Base-by-base conservation (phyloP, 768 basidiomycete genomes). In the Auricularia sp. region DNA sequence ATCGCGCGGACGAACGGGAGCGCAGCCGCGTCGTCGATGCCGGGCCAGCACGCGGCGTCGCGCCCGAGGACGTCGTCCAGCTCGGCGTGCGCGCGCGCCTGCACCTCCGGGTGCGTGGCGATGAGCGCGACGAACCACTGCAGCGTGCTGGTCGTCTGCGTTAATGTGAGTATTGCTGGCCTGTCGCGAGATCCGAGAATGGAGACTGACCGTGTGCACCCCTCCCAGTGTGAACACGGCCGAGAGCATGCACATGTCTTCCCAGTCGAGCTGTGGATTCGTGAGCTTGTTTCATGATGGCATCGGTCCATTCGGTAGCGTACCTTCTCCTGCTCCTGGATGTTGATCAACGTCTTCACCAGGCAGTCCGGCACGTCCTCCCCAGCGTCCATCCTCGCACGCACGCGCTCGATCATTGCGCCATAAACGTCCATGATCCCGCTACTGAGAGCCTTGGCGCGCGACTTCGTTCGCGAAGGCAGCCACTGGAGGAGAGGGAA, bases 181-280 rank as follows among this genome's bases (percentile, higher is more conserved):
- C 36, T 54, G 33, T 33, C 8, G 37, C 33, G n/a, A 44, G 35
- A 35, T 16, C 8, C 18, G 45, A 65, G 67, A 24, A 58, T 45
- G 61, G 67, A 56, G 3, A 68, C 73, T 34, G 54, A 79, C 79
- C 37, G 80, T 75, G 64, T 80, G 75, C 21, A 80, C 76, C 10
- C 80, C 80, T 3, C 77, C 80, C 8, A 80, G 76, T 72, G 77
- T 79, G 66, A 80, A 80, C 3, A 74, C 78, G 3, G 77, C 70
- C 21, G 76, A 74, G n/a, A 82, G 70, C 36, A 80, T 78, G 8
- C 71, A 56, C 72, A 79, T 76, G 68, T 82, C 80, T 2, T 76
- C 54, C 59, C 73, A 67, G 65, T 77, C 77, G 33, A 81, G 69
- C 10, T 70, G 62, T 7, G 3, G 8, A 14, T 8, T 1, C 39